Base-by-base conservation (phyloP, 163 green algal species). In the Chlamydomonas reinhardtii region DNA sequence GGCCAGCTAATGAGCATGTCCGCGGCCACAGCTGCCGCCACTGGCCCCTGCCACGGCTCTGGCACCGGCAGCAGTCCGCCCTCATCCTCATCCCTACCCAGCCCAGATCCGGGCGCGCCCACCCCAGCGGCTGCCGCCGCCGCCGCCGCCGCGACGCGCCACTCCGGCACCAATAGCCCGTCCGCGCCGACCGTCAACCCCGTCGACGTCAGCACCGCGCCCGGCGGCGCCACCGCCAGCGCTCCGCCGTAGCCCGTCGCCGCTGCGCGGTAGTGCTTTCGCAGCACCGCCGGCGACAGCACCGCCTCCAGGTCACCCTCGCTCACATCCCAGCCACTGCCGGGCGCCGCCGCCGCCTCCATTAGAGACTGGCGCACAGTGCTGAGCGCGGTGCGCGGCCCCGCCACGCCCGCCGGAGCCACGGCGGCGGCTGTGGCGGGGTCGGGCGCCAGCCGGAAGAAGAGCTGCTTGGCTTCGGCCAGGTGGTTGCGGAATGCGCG, bases 1-100 rank as follows among this genome's bases (percentile, higher is more conserved):
- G 71, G 82, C 82, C 82, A 87, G 61, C 34, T 74, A 22, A 87
- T 81, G 56, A 87, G 32, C 82, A 87, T 81, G 72, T 82, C 82
- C 32, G 37, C 64, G 4, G 34, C 19, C 14, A 6, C 70, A 62
- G 17, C 35, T 43, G 27, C 29, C 34, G 35, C 37, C 43, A n/a
- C 22, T 8, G 39, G 39, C 39, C 4, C 32, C 25, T 29, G 72
- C 32, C 14, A 35, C 11, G 20, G 14, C 12, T 29, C 15, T 73
- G 59, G 14, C 54, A 32, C 32, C n/a, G 34, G 19, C 48, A 54
- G 32, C n/a, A 32, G 70, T 3, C 14, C 34, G 14, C 1, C 15
- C 35, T 31, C 39, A 8, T 34, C 39, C 39, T 48, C 39, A 48
- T 39, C 5, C 8, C 11, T 2, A 39, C 37, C 39, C 35, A 8